Base-by-base conservation (phyloP, 768 basidiomycete genomes). In the Termitomyces sp. region DNA sequence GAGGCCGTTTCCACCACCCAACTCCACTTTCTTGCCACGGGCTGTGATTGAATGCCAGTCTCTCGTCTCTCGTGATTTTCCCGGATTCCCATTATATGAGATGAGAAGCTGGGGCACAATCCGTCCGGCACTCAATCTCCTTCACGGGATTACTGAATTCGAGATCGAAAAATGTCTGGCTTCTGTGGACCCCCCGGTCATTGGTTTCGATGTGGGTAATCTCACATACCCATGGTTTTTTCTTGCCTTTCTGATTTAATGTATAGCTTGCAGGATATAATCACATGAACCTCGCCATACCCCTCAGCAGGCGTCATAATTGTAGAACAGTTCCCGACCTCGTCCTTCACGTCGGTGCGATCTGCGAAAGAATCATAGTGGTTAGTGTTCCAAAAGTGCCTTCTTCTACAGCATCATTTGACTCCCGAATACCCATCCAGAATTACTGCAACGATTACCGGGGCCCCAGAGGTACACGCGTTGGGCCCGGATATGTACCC, bases 401-500 rank as follows among this genome's bases (percentile, higher is more conserved):
- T 25, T 42, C 7, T 12, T 37, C 34, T 17, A 11, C 28, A 5
- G 1, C 34, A 19, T 9, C 27, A 19, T 35, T 21, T 21, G n/a
- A 23, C 21, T 17, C 25, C 4, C 14, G 19, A 16, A 5, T 21
- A 37, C 37, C 17, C 41, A 21, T 35, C 9, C 35, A 60, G 59
- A 46, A 12, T 1, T 16, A 57, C 17, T 43, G 52, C 14, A 28
- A 57, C 23, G 27, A 54, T 17, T 60, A 57, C 32, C 45, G 10
- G 46, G 56, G 43, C 16, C 52, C 59, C 27, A 19, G 1, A 27
- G 59, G 59, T 41, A 17, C 42, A 17, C 52, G 52, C 3, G 41
- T 60, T 40, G 56, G 56, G 17, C 56, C 51, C 9, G 25, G 32
- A 12, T 17, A 48, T 50, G 35, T 27, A 14, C 55, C 59, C 25